A percentile compares a stretch with the other conserved stretches of the same genome.
Conservation (phyloP, 352 stramenopile genomes). For the Phytophthora podocarpi region DNA sequence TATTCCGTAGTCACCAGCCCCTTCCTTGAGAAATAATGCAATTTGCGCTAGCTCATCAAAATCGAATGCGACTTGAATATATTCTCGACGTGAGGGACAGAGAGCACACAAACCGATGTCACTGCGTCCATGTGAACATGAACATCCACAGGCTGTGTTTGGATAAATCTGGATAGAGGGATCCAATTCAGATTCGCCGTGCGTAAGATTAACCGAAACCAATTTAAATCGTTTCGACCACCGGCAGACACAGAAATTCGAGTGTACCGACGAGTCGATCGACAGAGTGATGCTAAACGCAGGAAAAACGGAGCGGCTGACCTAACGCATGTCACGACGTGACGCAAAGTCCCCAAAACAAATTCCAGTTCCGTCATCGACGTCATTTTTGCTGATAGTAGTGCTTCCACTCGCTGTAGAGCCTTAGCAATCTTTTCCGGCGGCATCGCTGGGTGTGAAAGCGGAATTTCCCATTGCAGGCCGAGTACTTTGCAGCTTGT, state of each 20-base stretch:
- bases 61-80: conserved; percentile 11
- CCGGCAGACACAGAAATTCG: too few species aligned
- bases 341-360: conserved; percentile 10
- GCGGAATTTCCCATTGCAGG: conserved; percentile 7
- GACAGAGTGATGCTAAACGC: too few species aligned
- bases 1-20: conserved; percentile 17
- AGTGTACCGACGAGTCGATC: too few species aligned
- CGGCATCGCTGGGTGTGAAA: neutral
- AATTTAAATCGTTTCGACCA: conserved; percentile 1
- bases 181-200: neutral
- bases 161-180: neutral
- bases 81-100: conserved; percentile 2
- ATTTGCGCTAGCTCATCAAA: neutral
- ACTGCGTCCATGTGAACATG: conserved; percentile 23
- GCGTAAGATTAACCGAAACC: neutral
- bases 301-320: conserved; percentile 7
- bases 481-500: conserved; percentile 8
- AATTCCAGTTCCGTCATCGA: too few species aligned
- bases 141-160: neutral
- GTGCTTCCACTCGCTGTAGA: too few species aligned
- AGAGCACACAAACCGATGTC: conserved; percentile 22
- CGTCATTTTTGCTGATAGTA: too few species aligned
- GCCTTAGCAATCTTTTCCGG: conserved; percentile 7
- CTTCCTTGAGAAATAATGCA: neutral
- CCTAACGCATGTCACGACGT: conserved; percentile 6